Evolutionary conservation across 2,329 filamentous ascomycete species (phyloP).

Genomic region (Huntiella moniliformis): DNA sequence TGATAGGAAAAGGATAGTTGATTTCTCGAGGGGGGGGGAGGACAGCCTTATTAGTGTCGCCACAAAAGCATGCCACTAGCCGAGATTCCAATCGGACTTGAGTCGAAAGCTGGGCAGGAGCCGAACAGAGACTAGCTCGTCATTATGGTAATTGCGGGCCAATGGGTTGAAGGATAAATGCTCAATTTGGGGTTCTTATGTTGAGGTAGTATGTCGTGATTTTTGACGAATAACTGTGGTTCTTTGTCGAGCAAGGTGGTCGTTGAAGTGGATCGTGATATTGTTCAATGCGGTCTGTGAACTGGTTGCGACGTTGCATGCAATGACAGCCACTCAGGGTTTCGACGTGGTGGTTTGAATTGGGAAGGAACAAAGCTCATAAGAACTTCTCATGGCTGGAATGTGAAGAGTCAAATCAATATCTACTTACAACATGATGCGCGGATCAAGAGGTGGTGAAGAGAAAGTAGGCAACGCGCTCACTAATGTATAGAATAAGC

Average conservation of each 20-base stretch:
- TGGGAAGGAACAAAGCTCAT: background rate
- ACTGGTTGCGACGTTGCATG: background rate
- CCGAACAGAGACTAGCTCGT: too few species aligned
- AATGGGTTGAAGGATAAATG: too few species aligned
- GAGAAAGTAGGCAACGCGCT: background rate
- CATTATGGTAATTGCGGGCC: too few species aligned
- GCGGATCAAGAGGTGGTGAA: background rate
- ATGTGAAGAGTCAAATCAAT: background rate
- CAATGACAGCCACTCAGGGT: background rate
- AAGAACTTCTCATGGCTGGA: background rate
- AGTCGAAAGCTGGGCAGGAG: too few species aligned
- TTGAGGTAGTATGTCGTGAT: too few species aligned
- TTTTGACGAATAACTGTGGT: background rate
- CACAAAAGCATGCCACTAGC: too few species aligned
- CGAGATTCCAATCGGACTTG: too few species aligned
- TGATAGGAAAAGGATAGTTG: background rate
- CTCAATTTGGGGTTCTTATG: too few species aligned
- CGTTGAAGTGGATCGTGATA: background rate
- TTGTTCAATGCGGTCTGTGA: background rate
- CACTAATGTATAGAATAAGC: background rate
- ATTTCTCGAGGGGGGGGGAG: too few species aligned
- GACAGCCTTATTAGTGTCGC: too few species aligned
- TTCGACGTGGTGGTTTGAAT: background rate
- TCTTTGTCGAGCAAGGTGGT: background rate
- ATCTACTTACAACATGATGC: constrained; percentile 7